Evolutionary conservation across 2,329 filamentous ascomycete genomes (phyloP), one percentile per base, ranked within the genome.

Genomic region (Gnomoniopsis smithogilvyi): DNA sequence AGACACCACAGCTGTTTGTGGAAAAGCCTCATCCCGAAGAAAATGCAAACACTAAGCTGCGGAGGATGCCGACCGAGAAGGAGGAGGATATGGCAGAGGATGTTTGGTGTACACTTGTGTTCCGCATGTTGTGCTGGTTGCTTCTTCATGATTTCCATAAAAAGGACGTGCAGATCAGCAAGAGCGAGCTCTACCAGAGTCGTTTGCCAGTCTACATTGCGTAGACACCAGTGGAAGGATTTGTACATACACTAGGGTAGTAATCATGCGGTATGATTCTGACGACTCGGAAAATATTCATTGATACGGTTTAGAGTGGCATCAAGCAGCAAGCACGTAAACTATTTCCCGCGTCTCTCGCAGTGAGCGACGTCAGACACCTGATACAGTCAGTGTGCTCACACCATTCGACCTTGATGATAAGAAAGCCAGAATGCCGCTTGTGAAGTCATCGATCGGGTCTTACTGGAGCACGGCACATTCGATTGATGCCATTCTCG

Each of bases 131-230:
- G 26, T 30, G 81, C 66, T 84, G 81, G 83, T 68, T 84, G 54
- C 74, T 80, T 69, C 68, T 85, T 61, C 81, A 85, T 64, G 80
- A 85, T 64, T 84, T 85, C 54, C 73, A 82, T 67, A 80, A 79
- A 65, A 73, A 76, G 60, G 82, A 85, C 57, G 72, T 79, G 11
- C 80, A 83, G 67, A 67, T 80, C 2, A 71, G 77, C 48, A 81
- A 82, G 68, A 80, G 79, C 60, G 80, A 84, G 68, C 69, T 84
- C 4, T 64, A 79, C 36, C 81, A 80, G 2, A 84, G 78, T 63
- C 76, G 82, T 4, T 74, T 85, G 73, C 81, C 81, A 0, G 80
- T 85, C 11, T 85, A 81, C 60, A 80, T 85, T 64, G 71, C 76
- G n/a, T 76, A 61, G 30, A 45, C 2, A 17, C 48, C 24, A 8